phyloP scores from a whole-genome alignment of 805 yeast species.

The Ogataea saltuana region DNA sequence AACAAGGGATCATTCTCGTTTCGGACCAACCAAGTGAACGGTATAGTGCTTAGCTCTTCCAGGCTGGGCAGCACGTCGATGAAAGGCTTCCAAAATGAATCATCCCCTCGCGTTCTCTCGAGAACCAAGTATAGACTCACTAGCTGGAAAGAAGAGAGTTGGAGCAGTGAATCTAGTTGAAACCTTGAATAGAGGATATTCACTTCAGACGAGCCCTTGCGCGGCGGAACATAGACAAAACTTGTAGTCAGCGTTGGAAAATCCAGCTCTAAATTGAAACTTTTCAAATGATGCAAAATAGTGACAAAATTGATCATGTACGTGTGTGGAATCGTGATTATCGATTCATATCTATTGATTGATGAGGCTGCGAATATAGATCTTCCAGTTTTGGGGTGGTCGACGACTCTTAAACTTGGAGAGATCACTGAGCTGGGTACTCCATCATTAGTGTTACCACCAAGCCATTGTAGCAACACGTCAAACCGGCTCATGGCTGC shows the following conservation, averaged over 20 bases:
- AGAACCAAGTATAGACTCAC: conserved; percentile 49
- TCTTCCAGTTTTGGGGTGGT: conserved; percentile 56
- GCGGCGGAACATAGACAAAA: conserved; percentile 28
- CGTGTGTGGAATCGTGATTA: conserved; percentile 59
- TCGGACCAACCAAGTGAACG: conserved; percentile 59
- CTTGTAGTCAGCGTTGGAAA: conserved; percentile 21
- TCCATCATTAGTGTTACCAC: conserved; percentile 6
- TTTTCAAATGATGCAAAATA: conserved; percentile 45
- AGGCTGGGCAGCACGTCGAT: conserved; percentile 60
- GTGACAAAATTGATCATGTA: conserved; percentile 61
- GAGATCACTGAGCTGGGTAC: conserved; percentile 35
- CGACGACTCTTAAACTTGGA: conserved; percentile 42
- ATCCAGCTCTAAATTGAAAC: conserved; percentile 33
- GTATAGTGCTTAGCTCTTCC: conserved; percentile 55
- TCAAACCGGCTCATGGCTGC: conserved; percentile 20
- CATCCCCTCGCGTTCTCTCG: conserved; percentile 41
- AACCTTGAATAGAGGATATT: conserved; percentile 20
- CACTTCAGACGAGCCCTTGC: conserved; percentile 2
- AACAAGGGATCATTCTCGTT: conserved; percentile 33
- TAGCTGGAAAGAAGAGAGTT: conserved; percentile 60
- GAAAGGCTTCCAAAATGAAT: conserved; percentile 70
- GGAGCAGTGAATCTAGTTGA: conserved; percentile 36
- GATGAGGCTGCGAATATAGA: conserved; percentile 50
- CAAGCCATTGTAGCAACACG: conserved; percentile 37
- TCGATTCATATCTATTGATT: conserved; percentile 42